A percentile compares a stretch with the other conserved stretches of the same genome.
Conservation (phyloP, 2,329 filamentous ascomycete species). For the Xylariaceae sp. region DNA sequence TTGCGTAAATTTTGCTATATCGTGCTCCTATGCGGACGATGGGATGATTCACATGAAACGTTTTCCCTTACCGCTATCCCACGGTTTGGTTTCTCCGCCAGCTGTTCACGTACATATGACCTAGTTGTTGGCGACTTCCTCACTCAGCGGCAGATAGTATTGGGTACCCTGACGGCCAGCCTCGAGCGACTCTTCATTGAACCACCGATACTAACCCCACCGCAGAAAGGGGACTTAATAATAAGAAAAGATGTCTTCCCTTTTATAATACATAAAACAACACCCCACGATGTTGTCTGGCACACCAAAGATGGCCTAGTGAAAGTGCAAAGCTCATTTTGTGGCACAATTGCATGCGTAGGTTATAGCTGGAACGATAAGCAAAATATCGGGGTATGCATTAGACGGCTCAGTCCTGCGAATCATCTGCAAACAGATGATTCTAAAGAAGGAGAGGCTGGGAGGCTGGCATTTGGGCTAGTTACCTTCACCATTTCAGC, state of each 20-base stretch:
- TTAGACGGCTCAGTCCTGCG: background rate
- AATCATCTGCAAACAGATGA: constrained; percentile 8
- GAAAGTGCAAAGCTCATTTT: background rate
- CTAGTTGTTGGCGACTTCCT: background rate
- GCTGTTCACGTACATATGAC: background rate
- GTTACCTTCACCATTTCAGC: background rate
- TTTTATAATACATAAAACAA: too few species aligned
- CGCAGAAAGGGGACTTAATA: background rate
- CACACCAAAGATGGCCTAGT: background rate
- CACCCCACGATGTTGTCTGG: too few species aligned
- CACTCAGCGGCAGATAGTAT: background rate
- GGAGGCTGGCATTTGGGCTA: background rate
- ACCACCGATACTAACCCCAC: background rate
- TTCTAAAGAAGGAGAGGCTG: background rate
- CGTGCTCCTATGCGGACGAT: constrained; percentile 14
- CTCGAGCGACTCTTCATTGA: background rate
- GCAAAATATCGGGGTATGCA: background rate
- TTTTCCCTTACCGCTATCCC: constrained; percentile 6
- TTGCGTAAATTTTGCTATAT: background rate
- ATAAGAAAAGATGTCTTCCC: background rate
- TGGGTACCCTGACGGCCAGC: accelerated
- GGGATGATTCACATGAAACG: background rate
- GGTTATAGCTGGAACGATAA: too few species aligned
- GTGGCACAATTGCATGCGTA: too few species aligned
- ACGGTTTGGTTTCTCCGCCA: background rate